Base-by-base conservation (phyloP, 2,329 filamentous ascomycete species). In the Zymoseptoria passerinii region DNA sequence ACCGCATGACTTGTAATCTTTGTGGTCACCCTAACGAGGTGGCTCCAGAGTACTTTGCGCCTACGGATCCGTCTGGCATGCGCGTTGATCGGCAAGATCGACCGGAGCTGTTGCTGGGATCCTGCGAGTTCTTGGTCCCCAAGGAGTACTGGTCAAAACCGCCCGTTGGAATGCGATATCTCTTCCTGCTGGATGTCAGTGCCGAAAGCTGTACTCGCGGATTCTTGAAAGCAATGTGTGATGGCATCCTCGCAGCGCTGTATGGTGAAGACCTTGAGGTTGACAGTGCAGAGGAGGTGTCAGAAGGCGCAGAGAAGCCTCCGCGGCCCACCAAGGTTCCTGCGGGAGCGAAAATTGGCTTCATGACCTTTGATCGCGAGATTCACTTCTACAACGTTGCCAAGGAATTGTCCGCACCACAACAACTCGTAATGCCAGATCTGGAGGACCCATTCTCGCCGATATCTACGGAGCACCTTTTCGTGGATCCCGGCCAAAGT, bases 101-200 rank as follows among this genome's bases (percentile, higher is more conserved):
- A 55, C 92, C 92, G 0, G 94, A 99, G 75, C 80, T 99, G 67
- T 89, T 87, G 68, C 83, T 90, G 58, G 94, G 94, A 44, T 97
- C 94, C 0, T 92, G 97, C 51, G 94, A 99, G 71, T 99, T 95
- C 71, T 81, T 94, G 60, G 95, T 99, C 13, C 94, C 94, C 16
- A 97, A 96, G 76, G 94, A 99, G 76, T 99, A 99, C 76, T 99
- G 92, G 90, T 92, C 90, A 23, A 94, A 92, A 73, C 88, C 95
- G 71, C 94, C 94, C 0, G 89, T 94, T 13, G 91, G 90, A 23
- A 73, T 97, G 67, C 85, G 87, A 60, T 95, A 88, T 83, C 77
- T 99, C 9, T 99, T 99, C 73, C 74, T 96, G 63, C 89, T 99
- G 58, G 94, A 99, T 73, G 91, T 95, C 48, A 94, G 90, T 4